Conservation (phyloP, 2,329 filamentous ascomycete genomes). For the Dactylellina cionopaga region DNA sequence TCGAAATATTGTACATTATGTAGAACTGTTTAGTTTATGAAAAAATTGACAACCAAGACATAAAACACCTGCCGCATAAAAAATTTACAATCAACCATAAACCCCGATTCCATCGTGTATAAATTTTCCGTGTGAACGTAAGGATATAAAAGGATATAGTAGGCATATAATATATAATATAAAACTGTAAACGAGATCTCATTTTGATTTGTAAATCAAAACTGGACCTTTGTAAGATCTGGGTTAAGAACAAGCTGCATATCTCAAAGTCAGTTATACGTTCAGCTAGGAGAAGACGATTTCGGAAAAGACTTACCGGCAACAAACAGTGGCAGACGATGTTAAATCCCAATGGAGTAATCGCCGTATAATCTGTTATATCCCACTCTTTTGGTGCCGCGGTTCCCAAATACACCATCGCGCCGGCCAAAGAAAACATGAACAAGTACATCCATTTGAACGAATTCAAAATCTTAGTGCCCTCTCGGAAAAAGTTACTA, state of each 20-base stretch:
- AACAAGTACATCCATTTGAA: slow-evolving; percentile 54
- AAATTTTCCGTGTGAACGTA: too few species aligned
- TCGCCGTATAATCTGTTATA: slow-evolving; percentile 69
- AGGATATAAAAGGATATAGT: too few species aligned
- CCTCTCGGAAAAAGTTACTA: slow-evolving; percentile 37
- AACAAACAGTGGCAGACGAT: slow-evolving; percentile 69
- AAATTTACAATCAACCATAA: too few species aligned
- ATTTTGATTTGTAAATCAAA: not conserved
- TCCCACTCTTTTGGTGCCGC: slow-evolving; percentile 64
- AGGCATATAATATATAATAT: too few species aligned
- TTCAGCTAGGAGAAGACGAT: not conserved
- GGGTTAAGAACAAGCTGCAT: slow-evolving; percentile 40
- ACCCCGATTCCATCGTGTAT: too few species aligned
- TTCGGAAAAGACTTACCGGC: slow-evolving; percentile 63
- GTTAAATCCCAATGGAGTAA: slow-evolving; percentile 68
- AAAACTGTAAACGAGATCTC: too few species aligned
- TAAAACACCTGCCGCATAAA: too few species aligned
- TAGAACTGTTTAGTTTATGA: too few species aligned
- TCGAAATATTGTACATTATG: too few species aligned
- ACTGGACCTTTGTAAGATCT: slow-evolving; percentile 35
- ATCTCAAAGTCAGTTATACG: not conserved
- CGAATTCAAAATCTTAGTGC: slow-evolving; percentile 17
- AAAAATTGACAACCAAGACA: too few species aligned
- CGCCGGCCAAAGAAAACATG: slow-evolving; percentile 54
- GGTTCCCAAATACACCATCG: slow-evolving; percentile 57